Evolutionary conservation across 2,329 filamentous ascomycete species (phyloP).

Genomic region (Chaetomium globosum): DNA sequence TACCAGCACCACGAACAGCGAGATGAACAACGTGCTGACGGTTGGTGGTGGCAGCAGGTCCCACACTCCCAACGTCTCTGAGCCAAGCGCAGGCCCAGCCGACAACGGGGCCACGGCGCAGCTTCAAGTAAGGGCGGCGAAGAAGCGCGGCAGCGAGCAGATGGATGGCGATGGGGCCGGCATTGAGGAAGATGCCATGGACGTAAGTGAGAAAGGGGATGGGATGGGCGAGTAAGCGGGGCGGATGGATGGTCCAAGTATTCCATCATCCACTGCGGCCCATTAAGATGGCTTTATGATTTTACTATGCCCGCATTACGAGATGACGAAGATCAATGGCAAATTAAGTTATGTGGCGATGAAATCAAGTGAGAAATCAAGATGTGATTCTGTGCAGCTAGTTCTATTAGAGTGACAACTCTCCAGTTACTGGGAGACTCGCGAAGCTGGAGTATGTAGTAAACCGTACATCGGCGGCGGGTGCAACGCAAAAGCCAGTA

Average conservation of each 20-base stretch:
- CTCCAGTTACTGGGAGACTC: slow-evolving; percentile 9
- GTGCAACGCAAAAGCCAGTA: slow-evolving; percentile 4
- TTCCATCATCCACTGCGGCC: neutral
- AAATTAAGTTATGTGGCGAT: neutral
- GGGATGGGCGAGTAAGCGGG: slow-evolving; percentile 57
- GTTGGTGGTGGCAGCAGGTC: slow-evolving; percentile 31
- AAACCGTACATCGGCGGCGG: slow-evolving; percentile 20
- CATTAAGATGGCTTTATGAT: neutral
- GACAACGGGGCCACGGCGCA: slow-evolving; percentile 41
- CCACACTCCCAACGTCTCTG: slow-evolving; percentile 8
- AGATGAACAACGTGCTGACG: slow-evolving; percentile 33
- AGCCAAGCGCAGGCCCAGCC: slow-evolving; percentile 28
- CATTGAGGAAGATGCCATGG: slow-evolving; percentile 51
- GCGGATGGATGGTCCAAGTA: slow-evolving; percentile 38
- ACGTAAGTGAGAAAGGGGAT: slow-evolving; percentile 52
- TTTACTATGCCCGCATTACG: neutral
- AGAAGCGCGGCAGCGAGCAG: slow-evolving; percentile 42
- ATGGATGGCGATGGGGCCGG: slow-evolving; percentile 33
- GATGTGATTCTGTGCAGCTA: slow-evolving; percentile 8
- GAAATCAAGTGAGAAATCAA: neutral
- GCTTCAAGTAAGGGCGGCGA: slow-evolving; percentile 43
- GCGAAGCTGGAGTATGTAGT: neutral
- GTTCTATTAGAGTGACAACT: neutral
- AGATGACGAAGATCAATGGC: neutral
- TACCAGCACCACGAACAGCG: slow-evolving; percentile 12